Evolutionary conservation across 192 early-diverging fungal species (phyloP).

Genomic region (Neocallimastix lanati): DNA sequence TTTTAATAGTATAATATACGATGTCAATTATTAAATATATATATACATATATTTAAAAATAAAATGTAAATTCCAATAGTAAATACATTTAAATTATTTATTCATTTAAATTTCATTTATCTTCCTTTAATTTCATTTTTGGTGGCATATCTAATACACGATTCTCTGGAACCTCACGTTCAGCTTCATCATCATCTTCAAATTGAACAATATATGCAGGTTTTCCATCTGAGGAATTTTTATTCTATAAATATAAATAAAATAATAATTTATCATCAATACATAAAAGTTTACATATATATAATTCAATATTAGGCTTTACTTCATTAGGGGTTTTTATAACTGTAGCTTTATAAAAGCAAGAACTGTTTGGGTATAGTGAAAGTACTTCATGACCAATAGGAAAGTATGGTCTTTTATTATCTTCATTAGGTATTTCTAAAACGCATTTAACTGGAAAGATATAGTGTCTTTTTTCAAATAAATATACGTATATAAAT

Average conservation of each 20-base stretch:
- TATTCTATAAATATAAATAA: too few species aligned
- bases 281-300: too few species aligned
- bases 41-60: too few species aligned
- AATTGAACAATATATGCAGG: constrained; percentile 14
- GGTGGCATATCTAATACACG: constrained; percentile 10
- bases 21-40: too few species aligned
- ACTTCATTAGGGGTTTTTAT: constrained; percentile 14
- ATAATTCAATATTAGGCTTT: too few species aligned
- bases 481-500: constrained; percentile 1
- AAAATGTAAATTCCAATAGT: too few species aligned
- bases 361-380: constrained; percentile 17
- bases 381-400: constrained; percentile 18
- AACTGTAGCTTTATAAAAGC: constrained; percentile 23
- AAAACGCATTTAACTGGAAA: constrained; percentile 8
- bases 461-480: constrained; percentile 8
- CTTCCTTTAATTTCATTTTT: background rate
- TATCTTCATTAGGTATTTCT: constrained; percentile 10
- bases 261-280: too few species aligned
- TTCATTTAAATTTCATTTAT: background rate
- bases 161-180: constrained; percentile 6
- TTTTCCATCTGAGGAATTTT: background rate
- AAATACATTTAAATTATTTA: too few species aligned
- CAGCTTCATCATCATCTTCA: constrained; percentile 17
- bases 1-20: too few species aligned
- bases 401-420: constrained; percentile 9